phyloP scores from a whole-genome alignment of 2,329 filamentous ascomycete species.

The Blumeriella jaapii region DNA sequence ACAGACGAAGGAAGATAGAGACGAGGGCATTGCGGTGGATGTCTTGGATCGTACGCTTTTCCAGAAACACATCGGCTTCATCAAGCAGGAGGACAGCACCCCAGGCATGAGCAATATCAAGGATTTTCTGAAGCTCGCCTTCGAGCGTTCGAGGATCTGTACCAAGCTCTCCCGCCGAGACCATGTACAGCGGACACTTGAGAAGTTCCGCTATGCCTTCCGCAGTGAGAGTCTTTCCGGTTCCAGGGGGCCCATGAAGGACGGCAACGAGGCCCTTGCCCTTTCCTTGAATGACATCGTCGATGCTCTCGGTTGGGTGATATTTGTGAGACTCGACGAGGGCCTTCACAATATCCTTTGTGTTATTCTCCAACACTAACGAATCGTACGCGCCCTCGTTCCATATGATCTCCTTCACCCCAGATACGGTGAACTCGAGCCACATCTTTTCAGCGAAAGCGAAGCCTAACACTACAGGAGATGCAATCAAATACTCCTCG shows the following conservation, averaged over 20 bases:
- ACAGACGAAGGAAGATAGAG: conserved; percentile 71
- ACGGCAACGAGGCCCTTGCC: conserved; percentile 75
- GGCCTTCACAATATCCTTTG: conserved; percentile 61
- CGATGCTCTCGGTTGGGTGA: conserved; percentile 68
- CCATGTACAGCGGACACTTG: conserved; percentile 72
- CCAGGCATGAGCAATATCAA: conserved; percentile 80
- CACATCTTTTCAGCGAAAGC: conserved; percentile 81
- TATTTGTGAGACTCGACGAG: conserved; percentile 78
- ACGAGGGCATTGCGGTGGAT: conserved; percentile 79
- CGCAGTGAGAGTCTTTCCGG: conserved; percentile 79
- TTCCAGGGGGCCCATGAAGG: conserved; percentile 75
- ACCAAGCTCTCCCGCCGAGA: conserved; percentile 70
- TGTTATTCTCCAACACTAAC: conserved; percentile 55
- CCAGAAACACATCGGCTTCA: conserved; percentile 75
- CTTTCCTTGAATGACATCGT: conserved; percentile 74
- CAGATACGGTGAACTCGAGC: conserved; percentile 76
- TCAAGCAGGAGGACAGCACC: conserved; percentile 76
- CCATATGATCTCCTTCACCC: conserved; percentile 72
- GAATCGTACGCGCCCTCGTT: conserved; percentile 75
- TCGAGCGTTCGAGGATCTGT: conserved; percentile 67
- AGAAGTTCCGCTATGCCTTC: conserved; percentile 78
- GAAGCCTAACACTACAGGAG: conserved; percentile 76
- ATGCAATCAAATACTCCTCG: conserved; percentile 74
- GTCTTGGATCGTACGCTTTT: conserved; percentile 72
- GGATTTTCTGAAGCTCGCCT: conserved; percentile 66